Conservation (phyloP, 257 asterid species). For the Fraxinus pennsylvanica region DNA sequence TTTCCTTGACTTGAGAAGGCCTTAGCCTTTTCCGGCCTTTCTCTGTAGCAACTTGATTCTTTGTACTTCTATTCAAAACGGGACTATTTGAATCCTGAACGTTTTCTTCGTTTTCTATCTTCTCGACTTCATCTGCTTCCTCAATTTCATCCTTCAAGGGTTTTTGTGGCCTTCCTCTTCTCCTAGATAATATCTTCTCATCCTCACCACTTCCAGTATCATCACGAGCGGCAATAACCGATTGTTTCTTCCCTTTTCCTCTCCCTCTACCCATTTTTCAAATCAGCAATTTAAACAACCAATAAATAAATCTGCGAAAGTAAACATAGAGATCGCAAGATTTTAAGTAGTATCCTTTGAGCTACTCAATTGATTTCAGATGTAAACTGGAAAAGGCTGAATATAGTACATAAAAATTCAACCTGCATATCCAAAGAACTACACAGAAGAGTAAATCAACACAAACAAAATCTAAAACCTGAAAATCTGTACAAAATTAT, state of each 20-base stretch:
- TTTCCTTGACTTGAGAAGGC: constrained; percentile 53
- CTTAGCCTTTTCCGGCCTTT: constrained; percentile 68
- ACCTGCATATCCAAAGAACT: constrained; percentile 1
- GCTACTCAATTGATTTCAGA: constrained; percentile 8
- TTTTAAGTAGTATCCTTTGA: constrained; percentile 5
- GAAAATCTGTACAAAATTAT: constrained; percentile 4
- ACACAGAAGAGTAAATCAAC: not conserved
- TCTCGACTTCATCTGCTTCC: constrained; percentile 51
- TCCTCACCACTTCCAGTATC: constrained; percentile 69
- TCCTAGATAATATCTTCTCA: constrained; percentile 58
- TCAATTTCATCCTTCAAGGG: constrained; percentile 52
- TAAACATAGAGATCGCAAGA: constrained; percentile 7
- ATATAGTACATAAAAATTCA: constrained; percentile 3
- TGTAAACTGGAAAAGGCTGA: not conserved
- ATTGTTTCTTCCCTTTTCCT: constrained; percentile 75
- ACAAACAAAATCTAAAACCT: not conserved
- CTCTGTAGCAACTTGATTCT: constrained; percentile 45
- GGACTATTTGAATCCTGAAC: constrained; percentile 43
- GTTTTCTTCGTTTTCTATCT: constrained; percentile 46
- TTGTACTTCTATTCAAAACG: constrained; percentile 37
- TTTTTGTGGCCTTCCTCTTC: constrained; percentile 82
- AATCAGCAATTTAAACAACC: constrained; percentile 25
- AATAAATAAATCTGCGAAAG: constrained; percentile 39
- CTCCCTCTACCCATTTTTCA: constrained; percentile 72
- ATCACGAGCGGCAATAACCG: constrained; percentile 39